phyloP scores from a whole-genome alignment of 345 rosid species.

The Moricandia arvensis region DNA sequence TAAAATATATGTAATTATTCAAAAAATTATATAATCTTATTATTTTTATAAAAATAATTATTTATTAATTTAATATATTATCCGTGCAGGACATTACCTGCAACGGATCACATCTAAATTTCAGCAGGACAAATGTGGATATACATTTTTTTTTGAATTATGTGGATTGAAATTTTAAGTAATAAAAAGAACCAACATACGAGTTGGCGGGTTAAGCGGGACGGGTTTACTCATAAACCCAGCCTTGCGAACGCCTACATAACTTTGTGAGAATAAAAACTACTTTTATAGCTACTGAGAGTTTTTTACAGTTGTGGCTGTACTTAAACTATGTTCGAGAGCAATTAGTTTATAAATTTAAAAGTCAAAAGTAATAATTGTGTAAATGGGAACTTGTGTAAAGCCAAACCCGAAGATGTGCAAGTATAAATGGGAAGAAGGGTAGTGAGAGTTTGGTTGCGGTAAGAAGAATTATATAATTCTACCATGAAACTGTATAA shows the following conservation, averaged over 20 bases:
- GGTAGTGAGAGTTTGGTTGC: not conserved
- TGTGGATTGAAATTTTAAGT: no score
- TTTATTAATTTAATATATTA: no score
- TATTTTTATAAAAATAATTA: no score
- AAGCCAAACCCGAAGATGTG: not conserved
- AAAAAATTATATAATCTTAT: no score
- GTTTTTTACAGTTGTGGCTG: not conserved
- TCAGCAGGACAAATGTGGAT: no score
- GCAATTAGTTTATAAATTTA: not conserved
- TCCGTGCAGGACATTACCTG: no score
- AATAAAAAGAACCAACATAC: no score
- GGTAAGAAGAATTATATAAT: not conserved
- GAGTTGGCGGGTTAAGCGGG: no score
- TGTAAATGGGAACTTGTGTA: not conserved
- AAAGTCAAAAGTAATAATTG: not conserved
- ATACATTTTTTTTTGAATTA: no score
- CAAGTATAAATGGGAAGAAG: slow-evolving; percentile 1
- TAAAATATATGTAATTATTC: no score
- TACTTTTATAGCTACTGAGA: not conserved
- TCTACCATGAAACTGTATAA: not conserved
- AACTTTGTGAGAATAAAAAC: not conserved
- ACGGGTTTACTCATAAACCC: no score
- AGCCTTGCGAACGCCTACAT: not conserved
- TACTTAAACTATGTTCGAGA: not conserved
- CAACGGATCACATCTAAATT: no score